These are phyloP conservation scores for Neurospora africana DNA, from an alignment of 495 filamentous ascomycete species.

Conservation along the genomic window DNA sequence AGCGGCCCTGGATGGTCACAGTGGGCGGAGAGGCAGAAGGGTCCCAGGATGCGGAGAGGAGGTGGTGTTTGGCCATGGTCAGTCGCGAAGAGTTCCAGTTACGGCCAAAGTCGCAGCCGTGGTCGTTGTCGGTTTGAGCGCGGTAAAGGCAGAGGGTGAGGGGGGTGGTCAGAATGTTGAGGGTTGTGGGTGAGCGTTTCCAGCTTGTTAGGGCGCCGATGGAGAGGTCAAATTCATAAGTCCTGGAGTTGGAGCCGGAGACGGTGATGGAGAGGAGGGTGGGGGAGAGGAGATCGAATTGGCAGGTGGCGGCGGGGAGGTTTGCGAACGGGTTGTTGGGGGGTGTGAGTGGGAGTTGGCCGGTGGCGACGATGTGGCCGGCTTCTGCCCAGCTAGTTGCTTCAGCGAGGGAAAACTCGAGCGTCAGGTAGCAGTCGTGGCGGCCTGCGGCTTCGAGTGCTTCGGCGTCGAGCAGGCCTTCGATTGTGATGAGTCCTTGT, in stretches of 20 bases:
- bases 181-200: constrained; percentile 9
- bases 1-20: constrained; percentile 34
- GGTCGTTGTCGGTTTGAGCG: constrained; percentile 56
- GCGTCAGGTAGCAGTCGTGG: constrained; percentile 31
- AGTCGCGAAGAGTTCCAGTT: constrained; percentile 32
- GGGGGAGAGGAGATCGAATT: not conserved
- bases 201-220: constrained; percentile 31
- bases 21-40: constrained; percentile 13
- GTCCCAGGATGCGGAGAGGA: constrained; percentile 32
- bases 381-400: constrained; percentile 34
- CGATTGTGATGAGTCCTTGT: constrained; percentile 21
- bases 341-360: constrained; percentile 33
- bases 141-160: constrained; percentile 39
- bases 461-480: constrained; percentile 6
- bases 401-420: constrained; percentile 32
- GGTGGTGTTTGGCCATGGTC: constrained; percentile 33
- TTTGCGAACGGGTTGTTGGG: constrained; percentile 9
- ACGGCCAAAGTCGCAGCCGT: constrained; percentile 32
- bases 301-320: not conserved
- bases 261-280: constrained; percentile 20
- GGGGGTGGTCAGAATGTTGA: constrained; percentile 35
- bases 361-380: constrained; percentile 41
- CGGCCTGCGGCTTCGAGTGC: not conserved
- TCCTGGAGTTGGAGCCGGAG: constrained; percentile 10
- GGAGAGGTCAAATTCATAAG: constrained; percentile 34